Percentiles rank a stretch among this genome's conserved stretches.
These are phyloP conservation scores for Cutaneotrichosporon cutaneum DNA, from an alignment of 1,284 basidiomycete genomes.

Conservation along the genomic window DNA sequence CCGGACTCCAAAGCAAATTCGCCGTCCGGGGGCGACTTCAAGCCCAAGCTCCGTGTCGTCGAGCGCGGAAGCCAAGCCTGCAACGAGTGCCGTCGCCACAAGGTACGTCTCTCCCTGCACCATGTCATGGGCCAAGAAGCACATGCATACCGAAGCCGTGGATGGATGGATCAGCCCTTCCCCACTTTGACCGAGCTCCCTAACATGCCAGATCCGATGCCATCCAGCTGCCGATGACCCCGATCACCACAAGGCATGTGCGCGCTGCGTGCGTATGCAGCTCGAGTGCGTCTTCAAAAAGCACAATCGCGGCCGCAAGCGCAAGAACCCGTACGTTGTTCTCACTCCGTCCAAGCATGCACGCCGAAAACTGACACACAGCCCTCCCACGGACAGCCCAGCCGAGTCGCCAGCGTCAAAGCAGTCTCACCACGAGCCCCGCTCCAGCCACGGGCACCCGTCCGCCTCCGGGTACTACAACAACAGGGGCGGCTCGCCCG, in stretches of 20 bases:
- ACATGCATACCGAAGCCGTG: not conserved
- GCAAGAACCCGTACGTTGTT: constrained; percentile 33
- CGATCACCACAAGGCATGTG: constrained; percentile 34
- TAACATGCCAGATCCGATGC: constrained; percentile 34
- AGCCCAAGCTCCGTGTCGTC: constrained; percentile 33
- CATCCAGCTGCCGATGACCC: constrained; percentile 37
- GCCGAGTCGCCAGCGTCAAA: constrained; percentile 16
- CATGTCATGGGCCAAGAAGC: not conserved
- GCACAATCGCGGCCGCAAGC: constrained; percentile 38
- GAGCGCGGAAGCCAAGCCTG: constrained; percentile 38
- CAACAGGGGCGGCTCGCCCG: constrained; percentile 16
- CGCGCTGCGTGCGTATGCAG: constrained; percentile 34
- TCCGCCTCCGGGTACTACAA: constrained; percentile 19
- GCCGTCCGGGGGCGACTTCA: constrained; percentile 17
- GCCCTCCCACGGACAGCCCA: constrained; percentile 7
- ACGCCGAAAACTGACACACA: not conserved
- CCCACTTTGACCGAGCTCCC: not conserved
- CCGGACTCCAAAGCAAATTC: constrained; percentile 23
- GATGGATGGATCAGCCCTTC: not conserved
- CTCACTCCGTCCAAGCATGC: not conserved
- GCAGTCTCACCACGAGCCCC: constrained; percentile 15
- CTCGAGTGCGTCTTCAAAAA: constrained; percentile 38
- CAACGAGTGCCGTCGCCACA: constrained; percentile 39
- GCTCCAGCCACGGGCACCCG: not conserved
- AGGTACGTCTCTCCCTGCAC: constrained; percentile 23